Base-by-base conservation (phyloP, 2,329 filamentous ascomycete genomes). In the Aspergillus fischeri region DNA sequence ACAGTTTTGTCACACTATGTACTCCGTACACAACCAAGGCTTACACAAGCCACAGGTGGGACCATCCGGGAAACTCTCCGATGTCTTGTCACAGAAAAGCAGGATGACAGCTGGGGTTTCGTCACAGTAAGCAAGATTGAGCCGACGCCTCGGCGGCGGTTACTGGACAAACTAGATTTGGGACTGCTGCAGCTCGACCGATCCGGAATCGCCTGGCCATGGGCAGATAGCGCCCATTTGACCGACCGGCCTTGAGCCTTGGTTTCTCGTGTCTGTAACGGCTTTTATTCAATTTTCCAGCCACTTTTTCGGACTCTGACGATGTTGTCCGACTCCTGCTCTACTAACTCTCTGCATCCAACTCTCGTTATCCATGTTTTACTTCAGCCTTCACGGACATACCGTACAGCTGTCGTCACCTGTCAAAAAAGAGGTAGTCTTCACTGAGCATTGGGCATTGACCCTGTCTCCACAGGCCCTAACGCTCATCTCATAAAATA, bases 101-200 rank as follows among this genome's bases (percentile, higher is more conserved):
- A 67, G 64, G 54, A 64, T 72, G 68, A 70, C 68, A 70, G 69
- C 65, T 69, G 61, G 62, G 59, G 51, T 54, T 61, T 55, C 42
- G 55, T 56, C 41, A 60, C 58, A 55, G 53, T 61, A 50, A 35
- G 29, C 44, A 51, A 35, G 48, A 47, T 59, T 58, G 50, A 51
- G 29, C 11, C 47, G 21, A 47, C 28, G 49, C 45, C 49, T 54
- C 50, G 28, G 47, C 24, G n/a, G 38, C n/a, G n/a, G 21, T 24
- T 44, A 9, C 41, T 44, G n/a, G 32, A 20, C 52, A 54, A 51
- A 35, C 47, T 60, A 53, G 56, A 47, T 49, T 44, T 57, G 54
- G 45, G 56, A 51, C 52, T 59, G 49, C 60, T 64, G 64, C 64
- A 65, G 42, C 47, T 53, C 49, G 63, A 60, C 63, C 32, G 57